Percentiles rank a stretch among this genome's conserved stretches.
Evolutionary conservation across 148 eudicot species (phyloP).

Genomic region (Rhododendron henanense): DNA sequence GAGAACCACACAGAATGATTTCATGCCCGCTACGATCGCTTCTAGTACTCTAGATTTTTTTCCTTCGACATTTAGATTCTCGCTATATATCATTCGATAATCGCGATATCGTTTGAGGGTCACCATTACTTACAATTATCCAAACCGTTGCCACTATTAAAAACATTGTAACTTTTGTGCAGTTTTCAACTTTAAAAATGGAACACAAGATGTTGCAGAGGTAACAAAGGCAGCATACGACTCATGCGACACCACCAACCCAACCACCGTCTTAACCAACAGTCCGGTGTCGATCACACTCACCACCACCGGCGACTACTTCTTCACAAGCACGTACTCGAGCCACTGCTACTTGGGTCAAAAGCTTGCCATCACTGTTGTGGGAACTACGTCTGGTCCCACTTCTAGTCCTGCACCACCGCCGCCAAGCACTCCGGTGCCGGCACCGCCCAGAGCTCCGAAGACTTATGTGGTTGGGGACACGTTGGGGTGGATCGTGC

Average conservation of each 20-base stretch:
- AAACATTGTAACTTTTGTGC: not conserved
- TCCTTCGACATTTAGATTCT: too few relatives aligned
- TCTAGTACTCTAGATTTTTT: too few relatives aligned
- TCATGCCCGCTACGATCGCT: too few relatives aligned
- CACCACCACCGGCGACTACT: slow-evolving; percentile 24
- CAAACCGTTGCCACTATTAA: not conserved
- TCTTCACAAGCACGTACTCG: slow-evolving; percentile 31
- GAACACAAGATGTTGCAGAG: slow-evolving; percentile 19
- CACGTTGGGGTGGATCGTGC: slow-evolving; percentile 22
- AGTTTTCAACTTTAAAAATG: slow-evolving; percentile 24
- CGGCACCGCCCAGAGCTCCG: not conserved
- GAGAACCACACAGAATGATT: too few relatives aligned
- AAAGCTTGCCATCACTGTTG: slow-evolving; percentile 16
- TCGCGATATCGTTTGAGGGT: not conserved
- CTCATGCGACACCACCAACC: slow-evolving; percentile 15
- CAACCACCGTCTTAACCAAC: slow-evolving; percentile 6
- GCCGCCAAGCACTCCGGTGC: not conserved
- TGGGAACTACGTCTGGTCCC: not conserved
- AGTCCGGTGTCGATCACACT: slow-evolving; percentile 32
- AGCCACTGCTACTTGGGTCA: slow-evolving; percentile 34
- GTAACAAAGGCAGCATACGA: slow-evolving; percentile 20
- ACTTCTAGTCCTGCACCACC: not conserved
- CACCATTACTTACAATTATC: not conserved
- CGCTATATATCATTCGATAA: too few relatives aligned
- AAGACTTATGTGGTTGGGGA: slow-evolving; percentile 18